Evolutionary conservation across 768 basidiomycete genomes (phyloP).

Genomic region (Boletellus emodensis): DNA sequence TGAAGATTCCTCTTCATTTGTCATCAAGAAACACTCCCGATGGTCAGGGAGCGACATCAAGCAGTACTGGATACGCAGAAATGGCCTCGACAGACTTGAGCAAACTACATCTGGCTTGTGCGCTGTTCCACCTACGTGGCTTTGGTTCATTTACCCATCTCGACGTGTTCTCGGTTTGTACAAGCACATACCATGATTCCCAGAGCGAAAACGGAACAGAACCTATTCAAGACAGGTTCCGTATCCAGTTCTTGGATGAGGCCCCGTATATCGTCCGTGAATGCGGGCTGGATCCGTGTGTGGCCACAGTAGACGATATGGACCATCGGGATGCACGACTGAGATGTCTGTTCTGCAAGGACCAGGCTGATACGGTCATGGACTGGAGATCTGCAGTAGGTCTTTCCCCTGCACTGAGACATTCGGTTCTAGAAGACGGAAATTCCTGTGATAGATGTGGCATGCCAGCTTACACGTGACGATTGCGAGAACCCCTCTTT

Average conservation of each 20-base stretch:
- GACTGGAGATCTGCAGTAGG: constrained; percentile 6
- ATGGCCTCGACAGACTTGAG: not conserved
- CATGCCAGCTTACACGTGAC: not conserved
- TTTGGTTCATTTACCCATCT: not conserved
- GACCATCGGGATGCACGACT: constrained; percentile 5
- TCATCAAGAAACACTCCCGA: not conserved
- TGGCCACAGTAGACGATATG: constrained; percentile 13
- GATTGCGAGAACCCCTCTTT: not conserved
- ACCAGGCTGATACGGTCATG: not conserved
- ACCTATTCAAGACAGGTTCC: not conserved
- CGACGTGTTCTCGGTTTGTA: not conserved
- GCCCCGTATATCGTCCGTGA: constrained; percentile 1
- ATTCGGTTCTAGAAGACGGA: not conserved
- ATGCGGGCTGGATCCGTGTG: constrained; percentile 5
- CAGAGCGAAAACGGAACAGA: no score
- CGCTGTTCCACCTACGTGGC: not conserved
- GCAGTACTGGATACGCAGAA: not conserved
- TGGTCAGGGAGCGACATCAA: not conserved
- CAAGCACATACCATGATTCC: not conserved
- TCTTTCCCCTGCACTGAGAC: not conserved
- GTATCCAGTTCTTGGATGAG: not conserved
- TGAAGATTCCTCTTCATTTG: constrained; percentile 1
- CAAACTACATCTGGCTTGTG: not conserved
- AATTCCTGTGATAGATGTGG: not conserved
- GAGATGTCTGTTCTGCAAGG: not conserved